Base-by-base conservation (phyloP, 176 grass and related monocot genomes). In the Elymus sibiricus region DNA sequence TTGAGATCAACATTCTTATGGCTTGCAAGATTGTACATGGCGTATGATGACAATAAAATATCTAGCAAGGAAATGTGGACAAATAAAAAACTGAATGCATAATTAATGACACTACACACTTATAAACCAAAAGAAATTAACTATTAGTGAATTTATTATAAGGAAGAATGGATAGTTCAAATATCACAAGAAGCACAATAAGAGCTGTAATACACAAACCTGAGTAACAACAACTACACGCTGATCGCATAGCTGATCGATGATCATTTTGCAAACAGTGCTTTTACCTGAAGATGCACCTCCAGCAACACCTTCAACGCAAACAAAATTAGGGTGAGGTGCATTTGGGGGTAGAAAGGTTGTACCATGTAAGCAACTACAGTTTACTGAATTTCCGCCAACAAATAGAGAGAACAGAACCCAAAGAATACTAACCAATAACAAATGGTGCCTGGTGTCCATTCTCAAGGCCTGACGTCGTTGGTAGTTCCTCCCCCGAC, bases 201-300 rank as follows among this genome's bases (percentile, higher is more conserved):
- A 76, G 38, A 81, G 35, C 7, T 67, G 15, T 10, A 26, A 70
- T 42, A 63, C 49, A 76, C 47, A 58, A 82, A 98, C 96, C 93
- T 98, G 96, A 51, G 91, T 95, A 78, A 98, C 90, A 82, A 94
- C 89, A 79, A 92, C 89, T 81, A 92, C 89, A 62, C 92, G 92
- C 32, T 94, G 92, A 87, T 94, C 96, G 4, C 88, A 82, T 34
- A 98, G 90, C 56, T 98, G 96, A 80, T 98, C 90, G 7, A 98
- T 98, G 77, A 98, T 98, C 96, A 98, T 94, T 75, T 91, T 94
- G 88, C 93, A 98, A 9, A 98, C 96, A 14, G 84, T 89, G 15
- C 84, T 91, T 81, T 94, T 94, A 37, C 92, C 92, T 55, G 92
- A 94, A 67, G 92, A 85, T 32, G 92, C 84, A 76, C 92, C 92